Conservation (phyloP, 225 moss, liverwort and hornwort genomes). For the Sphagnum tenellum region DNA sequence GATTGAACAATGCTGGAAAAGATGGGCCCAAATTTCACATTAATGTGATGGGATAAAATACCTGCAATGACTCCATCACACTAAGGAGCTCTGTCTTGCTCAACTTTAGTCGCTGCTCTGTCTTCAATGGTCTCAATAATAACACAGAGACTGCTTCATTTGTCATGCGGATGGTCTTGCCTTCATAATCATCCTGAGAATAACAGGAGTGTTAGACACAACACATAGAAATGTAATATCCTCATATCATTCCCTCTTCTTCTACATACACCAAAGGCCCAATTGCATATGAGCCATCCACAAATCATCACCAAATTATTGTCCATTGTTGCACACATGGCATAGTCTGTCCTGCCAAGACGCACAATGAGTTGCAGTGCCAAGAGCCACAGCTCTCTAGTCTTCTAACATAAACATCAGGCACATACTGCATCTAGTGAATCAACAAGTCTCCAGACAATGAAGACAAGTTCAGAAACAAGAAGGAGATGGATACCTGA, state of each 20-base stretch:
- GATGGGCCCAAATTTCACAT: neutral
- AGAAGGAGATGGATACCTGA: slow-evolving; percentile 16
- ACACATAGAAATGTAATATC: too few species aligned
- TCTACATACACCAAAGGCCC: too few species aligned
- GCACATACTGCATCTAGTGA: too few species aligned
- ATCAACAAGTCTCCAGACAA: too few species aligned
- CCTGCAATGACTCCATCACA: slow-evolving; percentile 46
- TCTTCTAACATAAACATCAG: too few species aligned
- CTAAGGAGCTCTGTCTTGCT: slow-evolving; percentile 58
- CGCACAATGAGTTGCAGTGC: neutral
- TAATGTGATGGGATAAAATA: slow-evolving; percentile 1
- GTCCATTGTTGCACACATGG: too few species aligned
- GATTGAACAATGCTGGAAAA: neutral
- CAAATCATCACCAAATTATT: too few species aligned
- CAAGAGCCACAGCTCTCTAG: neutral
- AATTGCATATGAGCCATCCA: too few species aligned
- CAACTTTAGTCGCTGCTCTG: slow-evolving; percentile 49
- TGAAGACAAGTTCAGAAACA: too few species aligned
- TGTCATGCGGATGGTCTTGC: slow-evolving; percentile 49
- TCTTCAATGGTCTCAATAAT: slow-evolving; percentile 47
- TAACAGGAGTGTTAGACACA: too few species aligned
- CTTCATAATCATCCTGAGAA: slow-evolving; percentile 40
- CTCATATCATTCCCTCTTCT: too few species aligned
- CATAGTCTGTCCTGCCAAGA: too few species aligned
- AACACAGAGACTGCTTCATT: slow-evolving; percentile 54